Base-by-base conservation (phyloP, 352 stramenopile species). In the Globisporangium splendens region DNA sequence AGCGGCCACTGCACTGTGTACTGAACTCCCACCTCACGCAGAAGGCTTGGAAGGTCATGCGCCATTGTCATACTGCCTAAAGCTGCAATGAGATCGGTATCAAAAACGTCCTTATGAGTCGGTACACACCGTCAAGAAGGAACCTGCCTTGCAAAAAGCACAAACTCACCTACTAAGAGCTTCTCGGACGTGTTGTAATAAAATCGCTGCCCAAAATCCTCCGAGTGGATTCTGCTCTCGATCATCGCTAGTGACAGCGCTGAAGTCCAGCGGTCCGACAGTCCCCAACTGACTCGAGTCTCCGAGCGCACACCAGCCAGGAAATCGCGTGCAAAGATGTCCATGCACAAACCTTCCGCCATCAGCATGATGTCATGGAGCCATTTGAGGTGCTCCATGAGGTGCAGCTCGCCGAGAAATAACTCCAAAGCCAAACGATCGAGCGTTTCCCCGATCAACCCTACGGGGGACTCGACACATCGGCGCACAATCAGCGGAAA, bases 341-440 rank as follows among this genome's bases (percentile, higher is more conserved):
- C 69, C 68, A 89, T 87, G 41, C 78, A 89, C 8, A 90, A 62
- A 2, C 80, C 80, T 66, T 89, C 80, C 18, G 71, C 75, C 80
- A 91, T 91, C 17, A 91, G 68, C 72, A 85, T 74, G 18, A 93
- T 63, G 17, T 72, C 83, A 17, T 76, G 75, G 17, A 91, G 54
- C 80, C 80, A 89, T 24, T 65, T 46, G 12, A 89, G 60, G 48
- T 93, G 79, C 21, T 67, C 55, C 49, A 79, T 56, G 17, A 91
- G 15, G 3, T 73, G 47, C 6, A 89, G 55, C 2, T 77, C 72
- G 2, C 63, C 56, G 15, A 73, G 56, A 58, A 89, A 76, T 22
- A 74, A 73, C 17, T 67, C 51, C 14, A 89, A 47, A 0, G 77
- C 75, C 31, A 83, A 56, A 5, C 67, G 53, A 24, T 93, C 77